Evolutionary conservation across 805 yeast species (phyloP), one percentile per base, ranked within the genome.

Genomic region (Teunomyces stri): DNA sequence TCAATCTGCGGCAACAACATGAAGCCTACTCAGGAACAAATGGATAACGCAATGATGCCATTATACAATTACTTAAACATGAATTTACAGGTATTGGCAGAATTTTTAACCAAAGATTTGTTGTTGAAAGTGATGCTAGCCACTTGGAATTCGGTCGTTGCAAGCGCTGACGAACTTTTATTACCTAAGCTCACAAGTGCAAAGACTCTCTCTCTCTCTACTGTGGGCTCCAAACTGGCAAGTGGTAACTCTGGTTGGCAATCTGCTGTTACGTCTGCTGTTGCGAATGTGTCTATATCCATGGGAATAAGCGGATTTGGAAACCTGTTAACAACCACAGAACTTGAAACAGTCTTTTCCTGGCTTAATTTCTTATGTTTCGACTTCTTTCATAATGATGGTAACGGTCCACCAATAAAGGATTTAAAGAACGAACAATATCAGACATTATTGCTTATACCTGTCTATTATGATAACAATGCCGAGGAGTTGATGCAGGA

Each of bases 381-480:
- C 42, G 91, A 83, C 49, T 89, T 88, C 60, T 89, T 89, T 67
- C 81, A 89, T 61, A 83, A 87, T 57, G 83, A 79, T 39, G 96
- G 96, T 0, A 84, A 84, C 29, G 96, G 96, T 0, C 94, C 94
- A 0, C 78, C 89, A 1, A 54, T 87, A 27, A 81, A 78, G 50
- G 79, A 78, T 6, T 66, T 89, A 56, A 83, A 82, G 51, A 79
- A 80, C 48, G 78, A 75, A 27, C 76, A 78, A 30, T 89, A 85
- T 59, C 88, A 86, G 61, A 76, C 81, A 35, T 62, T 88, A 20
- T 64, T 85, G 50, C 63, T 84, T 22, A 71, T 87, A 6, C 87
- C 89, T 2, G 81, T 77, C 0, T 81, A 80, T 57, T 87, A 87
- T 57, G 87, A 84, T 48, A 69, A 76, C 42, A 69, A 74, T 6